These are phyloP conservation scores for Halophytophthora batemanensis DNA, from an alignment of 352 stramenopile genomes.

Conservation along the genomic window DNA sequence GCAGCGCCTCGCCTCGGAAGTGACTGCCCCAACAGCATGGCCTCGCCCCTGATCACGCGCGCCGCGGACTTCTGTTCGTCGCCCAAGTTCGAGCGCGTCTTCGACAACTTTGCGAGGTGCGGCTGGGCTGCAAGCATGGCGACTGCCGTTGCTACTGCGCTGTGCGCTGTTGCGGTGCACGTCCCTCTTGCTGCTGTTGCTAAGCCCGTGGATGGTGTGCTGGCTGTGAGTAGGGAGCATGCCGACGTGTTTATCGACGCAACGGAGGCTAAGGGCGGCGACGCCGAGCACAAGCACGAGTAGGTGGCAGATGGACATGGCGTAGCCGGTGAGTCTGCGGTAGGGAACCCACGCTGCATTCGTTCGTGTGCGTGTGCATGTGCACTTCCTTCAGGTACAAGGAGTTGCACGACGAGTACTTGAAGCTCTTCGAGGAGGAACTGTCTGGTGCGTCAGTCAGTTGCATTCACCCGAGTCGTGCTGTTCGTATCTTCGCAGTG, in stretches of 20 bases:
- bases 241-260: slow-evolving; percentile 63
- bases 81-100: slow-evolving; percentile 72
- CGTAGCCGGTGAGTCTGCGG: background rate
- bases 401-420: slow-evolving; percentile 68
- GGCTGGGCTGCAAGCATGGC: background rate
- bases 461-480: background rate
- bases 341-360: too few species aligned
- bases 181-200: background rate
- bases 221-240: slow-evolving; percentile 36
- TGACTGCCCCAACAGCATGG: slow-evolving; percentile 31
- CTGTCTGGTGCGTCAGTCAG: slow-evolving; percentile 36
- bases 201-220: background rate
- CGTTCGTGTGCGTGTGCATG: background rate
- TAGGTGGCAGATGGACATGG: slow-evolving; percentile 8
- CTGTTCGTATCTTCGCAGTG: background rate
- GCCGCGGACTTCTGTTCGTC: slow-evolving; percentile 68
- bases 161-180: too few species aligned
- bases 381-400: slow-evolving; percentile 46
- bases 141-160: too few species aligned
- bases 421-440: slow-evolving; percentile 70
- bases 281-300: slow-evolving; percentile 80
- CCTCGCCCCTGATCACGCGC: slow-evolving; percentile 55
- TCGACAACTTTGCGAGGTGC: slow-evolving; percentile 75
- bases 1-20: too few species aligned
- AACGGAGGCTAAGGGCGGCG: slow-evolving; percentile 53